Evolutionary conservation across 305 asterid species (phyloP), one percentile per base, ranked within the genome.

Genomic region (Fraxinus baroniana): DNA sequence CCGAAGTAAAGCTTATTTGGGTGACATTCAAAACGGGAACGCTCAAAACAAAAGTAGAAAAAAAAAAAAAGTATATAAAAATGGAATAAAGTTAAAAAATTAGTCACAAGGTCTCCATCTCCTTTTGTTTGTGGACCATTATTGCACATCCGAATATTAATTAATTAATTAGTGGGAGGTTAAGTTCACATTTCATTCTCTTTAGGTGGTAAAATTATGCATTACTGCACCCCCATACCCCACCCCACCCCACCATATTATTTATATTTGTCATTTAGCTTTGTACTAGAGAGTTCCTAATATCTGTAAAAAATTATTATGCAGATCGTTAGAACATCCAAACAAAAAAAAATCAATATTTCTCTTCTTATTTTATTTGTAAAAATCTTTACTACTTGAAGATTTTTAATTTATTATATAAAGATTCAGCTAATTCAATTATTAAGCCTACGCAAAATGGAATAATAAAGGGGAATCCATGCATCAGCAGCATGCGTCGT

Each of bases 101-200:
- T 15, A 66, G 18, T 66, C 74, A 66, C 74, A 26, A 26, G 74
- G 74, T 68, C 74, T 68, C 74, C 37, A 68, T 68, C 74, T 68
- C 74, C 74, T 26, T 68, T 28, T 68, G 74, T 28, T 68, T 28
- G 74, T 68, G 74, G 18, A 66, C 73, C 74, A 12, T 68, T 68
- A 68, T 68, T 68, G 73, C 73, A 9, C 73, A 22, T 66, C 9
- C 73, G 18, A 28, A 68, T 60, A 60, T 52, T 52, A 57, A 57
- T 64, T 22, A 62, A 64, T 64, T 24, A 39, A 39, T 64, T 24
- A 39, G 9, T 28, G 6, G 1, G 37, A 26, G 35, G 10, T 18
- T 26, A 24, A 66, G 3, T 66, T 66, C 36, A 3, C 17, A 68
- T 28, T 68, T 68, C 32, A 24, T 9, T 66, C 74, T 66, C n/a